Evolutionary conservation across 73 alveolate genomes (phyloP).

Genomic region (Tetrahymena thermophila): DNA sequence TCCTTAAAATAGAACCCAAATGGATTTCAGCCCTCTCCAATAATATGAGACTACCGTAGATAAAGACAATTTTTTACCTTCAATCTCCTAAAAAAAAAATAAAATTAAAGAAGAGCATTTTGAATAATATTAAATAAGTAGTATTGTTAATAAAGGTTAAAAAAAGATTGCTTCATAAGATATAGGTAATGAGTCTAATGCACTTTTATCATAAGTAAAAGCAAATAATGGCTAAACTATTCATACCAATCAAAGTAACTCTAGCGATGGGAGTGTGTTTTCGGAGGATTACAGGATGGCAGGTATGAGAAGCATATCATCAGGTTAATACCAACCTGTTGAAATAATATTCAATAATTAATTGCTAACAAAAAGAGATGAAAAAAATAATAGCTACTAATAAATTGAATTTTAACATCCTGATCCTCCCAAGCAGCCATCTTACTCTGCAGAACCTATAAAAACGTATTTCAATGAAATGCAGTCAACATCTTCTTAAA

Average conservation of each 20-base stretch:
- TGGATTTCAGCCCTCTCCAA: not conserved
- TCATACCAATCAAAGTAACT: not conserved
- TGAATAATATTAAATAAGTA: not conserved
- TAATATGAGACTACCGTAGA: no score
- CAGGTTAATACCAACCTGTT: not conserved
- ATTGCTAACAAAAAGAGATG: not conserved
- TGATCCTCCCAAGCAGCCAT: not conserved
- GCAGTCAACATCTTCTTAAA: not conserved
- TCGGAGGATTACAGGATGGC: not conserved
- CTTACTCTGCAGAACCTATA: not conserved
- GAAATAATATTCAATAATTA: not conserved
- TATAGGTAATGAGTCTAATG: not conserved
- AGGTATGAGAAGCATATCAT: not conserved
- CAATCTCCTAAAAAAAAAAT: no score
- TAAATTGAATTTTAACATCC: no score
- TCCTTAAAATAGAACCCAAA: not conserved
- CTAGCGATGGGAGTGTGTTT: not conserved
- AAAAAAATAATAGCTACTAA: no score
- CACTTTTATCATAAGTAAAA: not conserved
- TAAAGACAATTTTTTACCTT: not conserved
- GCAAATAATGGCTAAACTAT: not conserved
- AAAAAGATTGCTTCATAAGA: not conserved
- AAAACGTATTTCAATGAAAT: not conserved
- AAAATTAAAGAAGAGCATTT: not conserved
- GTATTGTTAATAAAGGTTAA: not conserved